These are phyloP conservation scores for Tulasnella calospora DNA, from an alignment of 768 basidiomycete species.

Conservation along the genomic window DNA sequence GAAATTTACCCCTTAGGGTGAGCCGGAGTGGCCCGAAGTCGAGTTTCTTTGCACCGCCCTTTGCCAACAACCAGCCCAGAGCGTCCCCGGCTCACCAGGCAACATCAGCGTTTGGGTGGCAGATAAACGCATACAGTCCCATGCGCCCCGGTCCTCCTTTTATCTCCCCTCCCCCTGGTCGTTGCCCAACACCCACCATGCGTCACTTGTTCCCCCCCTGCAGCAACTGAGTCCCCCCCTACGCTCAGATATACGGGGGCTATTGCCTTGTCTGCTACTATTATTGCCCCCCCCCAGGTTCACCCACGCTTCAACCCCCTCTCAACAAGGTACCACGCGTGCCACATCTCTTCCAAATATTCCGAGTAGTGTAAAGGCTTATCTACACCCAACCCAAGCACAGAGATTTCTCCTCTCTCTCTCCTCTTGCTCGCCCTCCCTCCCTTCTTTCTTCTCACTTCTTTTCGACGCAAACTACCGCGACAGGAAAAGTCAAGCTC, in stretches of 20 bases:
- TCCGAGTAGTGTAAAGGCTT: constrained; percentile 8
- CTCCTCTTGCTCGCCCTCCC: neutral
- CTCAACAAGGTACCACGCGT: constrained; percentile 6
- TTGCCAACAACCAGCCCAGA: neutral
- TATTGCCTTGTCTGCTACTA: neutral
- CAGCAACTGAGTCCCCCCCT: neutral
- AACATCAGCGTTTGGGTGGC: neutral
- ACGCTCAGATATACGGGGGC: neutral
- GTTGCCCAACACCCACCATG: neutral
- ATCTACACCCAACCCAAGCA: neutral
- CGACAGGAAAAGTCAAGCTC: neutral
- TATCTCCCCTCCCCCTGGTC: neutral
- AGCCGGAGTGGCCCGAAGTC: constrained; percentile 4
- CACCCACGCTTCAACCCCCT: constrained; percentile 4
- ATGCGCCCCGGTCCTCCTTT: neutral
- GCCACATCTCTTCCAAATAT: constrained; percentile 4
- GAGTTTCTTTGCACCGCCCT: constrained; percentile 11
- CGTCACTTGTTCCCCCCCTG: neutral
- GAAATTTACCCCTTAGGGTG: neutral
- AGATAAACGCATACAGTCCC: neutral
- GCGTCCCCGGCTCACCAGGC: neutral
- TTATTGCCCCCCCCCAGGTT: neutral
- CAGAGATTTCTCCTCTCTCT: neutral
- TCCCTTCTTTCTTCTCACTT: neutral
- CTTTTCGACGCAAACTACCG: neutral